phyloP scores from a whole-genome alignment of 2,329 filamentous ascomycete species.

The Pyricularia sp. region DNA sequence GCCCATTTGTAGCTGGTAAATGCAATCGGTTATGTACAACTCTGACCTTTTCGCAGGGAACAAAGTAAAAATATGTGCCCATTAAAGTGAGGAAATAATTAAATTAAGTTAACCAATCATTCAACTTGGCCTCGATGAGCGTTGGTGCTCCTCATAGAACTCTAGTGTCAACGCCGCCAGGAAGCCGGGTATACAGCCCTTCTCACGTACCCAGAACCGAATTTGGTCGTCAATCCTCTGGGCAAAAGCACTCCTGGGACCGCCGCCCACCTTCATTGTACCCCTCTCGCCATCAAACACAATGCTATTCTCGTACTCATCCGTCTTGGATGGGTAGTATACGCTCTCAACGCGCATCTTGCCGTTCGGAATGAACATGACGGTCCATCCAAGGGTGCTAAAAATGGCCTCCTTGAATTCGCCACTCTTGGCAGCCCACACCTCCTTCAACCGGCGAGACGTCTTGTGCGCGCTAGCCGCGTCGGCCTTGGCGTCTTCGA shows the following conservation, averaged over 20 bases:
- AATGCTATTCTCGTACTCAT: conserved; percentile 64
- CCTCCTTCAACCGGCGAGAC: conserved; percentile 77
- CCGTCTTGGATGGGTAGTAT: conserved; percentile 61
- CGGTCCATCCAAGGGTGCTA: conserved; percentile 83
- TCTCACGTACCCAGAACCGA: conserved; percentile 90
- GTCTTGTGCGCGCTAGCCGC: conserved; percentile 72
- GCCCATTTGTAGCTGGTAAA: background rate
- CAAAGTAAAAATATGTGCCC: background rate
- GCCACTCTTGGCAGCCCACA: conserved; percentile 81
- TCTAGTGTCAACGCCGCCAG: conserved; percentile 84
- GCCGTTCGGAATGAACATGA: conserved; percentile 94
- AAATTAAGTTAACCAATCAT: background rate
- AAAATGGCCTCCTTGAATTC: conserved; percentile 96
- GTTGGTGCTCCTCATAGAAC: conserved; percentile 68
- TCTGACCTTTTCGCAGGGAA: background rate
- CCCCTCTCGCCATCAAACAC: conserved; percentile 90
- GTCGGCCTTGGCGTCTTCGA: conserved; percentile 61
- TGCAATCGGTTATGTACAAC: background rate
- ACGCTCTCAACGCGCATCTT: conserved; percentile 86
- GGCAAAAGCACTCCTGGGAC: conserved; percentile 79
- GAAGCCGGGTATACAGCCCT: conserved; percentile 90
- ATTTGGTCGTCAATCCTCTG: conserved; percentile 76
- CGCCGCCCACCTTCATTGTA: conserved; percentile 96
- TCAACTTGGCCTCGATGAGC: conserved; percentile 10
- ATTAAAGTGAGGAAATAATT: background rate